Conservation (phyloP, 495 filamentous ascomycete genomes). For the Saxophila tyrrhenica region DNA sequence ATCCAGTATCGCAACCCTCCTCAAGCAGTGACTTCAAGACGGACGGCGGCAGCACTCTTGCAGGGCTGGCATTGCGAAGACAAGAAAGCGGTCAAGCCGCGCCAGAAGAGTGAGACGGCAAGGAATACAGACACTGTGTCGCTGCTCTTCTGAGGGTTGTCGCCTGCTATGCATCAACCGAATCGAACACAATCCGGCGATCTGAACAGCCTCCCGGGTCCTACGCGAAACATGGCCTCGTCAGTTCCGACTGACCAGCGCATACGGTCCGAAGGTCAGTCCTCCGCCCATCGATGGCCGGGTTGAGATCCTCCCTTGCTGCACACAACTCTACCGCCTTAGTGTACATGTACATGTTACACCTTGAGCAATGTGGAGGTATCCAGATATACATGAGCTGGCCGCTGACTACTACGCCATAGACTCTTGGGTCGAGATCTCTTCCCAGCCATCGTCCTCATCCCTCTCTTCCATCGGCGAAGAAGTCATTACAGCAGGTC, state of each 20-base stretch:
- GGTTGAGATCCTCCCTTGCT: background rate
- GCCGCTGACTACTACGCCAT: constrained; percentile 20
- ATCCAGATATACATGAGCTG: background rate
- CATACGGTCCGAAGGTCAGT: constrained; percentile 18
- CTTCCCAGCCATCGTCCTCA: constrained; percentile 86
- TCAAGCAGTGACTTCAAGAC: too few relatives aligned
- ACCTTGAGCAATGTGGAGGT: background rate
- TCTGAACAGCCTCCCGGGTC: constrained; percentile 1
- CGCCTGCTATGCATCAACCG: too few relatives aligned
- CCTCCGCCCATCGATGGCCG: too few relatives aligned
- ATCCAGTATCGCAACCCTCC: too few relatives aligned
- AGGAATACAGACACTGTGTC: too few relatives aligned
- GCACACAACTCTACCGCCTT: background rate
- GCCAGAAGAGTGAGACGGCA: too few relatives aligned
- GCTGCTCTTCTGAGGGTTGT: too few relatives aligned
- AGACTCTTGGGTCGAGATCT: constrained; percentile 97
- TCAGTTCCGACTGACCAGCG: constrained; percentile 14
- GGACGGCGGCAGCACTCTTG: too few relatives aligned
- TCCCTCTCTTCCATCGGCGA: constrained; percentile 74
- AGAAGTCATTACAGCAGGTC: constrained; percentile 76
- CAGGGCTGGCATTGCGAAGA: too few relatives aligned
- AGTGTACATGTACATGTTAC: too few relatives aligned
- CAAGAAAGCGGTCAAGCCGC: too few relatives aligned
- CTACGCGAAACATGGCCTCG: constrained; percentile 6
- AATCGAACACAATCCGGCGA: constrained; percentile 8